Evolutionary conservation across 345 rosid species (phyloP), one percentile per base, ranked within the genome.

Genomic region (Rhizophora mangle): DNA sequence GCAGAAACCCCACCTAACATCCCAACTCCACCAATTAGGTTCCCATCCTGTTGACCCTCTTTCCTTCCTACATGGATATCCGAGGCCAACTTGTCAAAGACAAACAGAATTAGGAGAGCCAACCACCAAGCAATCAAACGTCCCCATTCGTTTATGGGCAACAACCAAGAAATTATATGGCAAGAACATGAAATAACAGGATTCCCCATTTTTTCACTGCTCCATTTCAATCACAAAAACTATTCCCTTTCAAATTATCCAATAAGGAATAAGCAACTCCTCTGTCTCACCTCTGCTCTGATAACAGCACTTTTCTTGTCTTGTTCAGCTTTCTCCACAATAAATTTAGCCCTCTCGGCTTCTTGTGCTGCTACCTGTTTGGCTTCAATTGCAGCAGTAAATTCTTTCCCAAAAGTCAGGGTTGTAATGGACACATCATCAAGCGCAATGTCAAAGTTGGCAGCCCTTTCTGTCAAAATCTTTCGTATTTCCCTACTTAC

Each of bases 331-430:
- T 93, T 93, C 67, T 93, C 97, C n/a, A 91, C 96, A 3, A 91
- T 85, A 70, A 89, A 94, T 76, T 94, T 94, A 31, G 97, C 98
- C 67, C 96, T 79, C 81, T 91, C 96, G 63, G 96, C 97, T 63
- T 94, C 98, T 78, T 91, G 98, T 43, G 96, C 98, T 0, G 96
- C 97, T 70, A 94, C 98, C 73, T 91, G 95, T 67, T 91, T 91
- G 20, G 97, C 91, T 77, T 94, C 97, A 63, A 91, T 94, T 51
- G 97, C 98, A 82, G 95, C 91, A 0, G 97, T 94, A 71, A 88
- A 94, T 85, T 94, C 97, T 79, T 78, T 94, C 63, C 96, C 97
- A 60, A 94, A 94, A 19, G 97, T 91, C 67, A 94, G 83, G 82
- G 74, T 82, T 0, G 96, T 93, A 66, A 91, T 88, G 76, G 98